Base-by-base conservation (phyloP, 2,329 filamentous ascomycete genomes). In the Leptosphaerulina australis region DNA sequence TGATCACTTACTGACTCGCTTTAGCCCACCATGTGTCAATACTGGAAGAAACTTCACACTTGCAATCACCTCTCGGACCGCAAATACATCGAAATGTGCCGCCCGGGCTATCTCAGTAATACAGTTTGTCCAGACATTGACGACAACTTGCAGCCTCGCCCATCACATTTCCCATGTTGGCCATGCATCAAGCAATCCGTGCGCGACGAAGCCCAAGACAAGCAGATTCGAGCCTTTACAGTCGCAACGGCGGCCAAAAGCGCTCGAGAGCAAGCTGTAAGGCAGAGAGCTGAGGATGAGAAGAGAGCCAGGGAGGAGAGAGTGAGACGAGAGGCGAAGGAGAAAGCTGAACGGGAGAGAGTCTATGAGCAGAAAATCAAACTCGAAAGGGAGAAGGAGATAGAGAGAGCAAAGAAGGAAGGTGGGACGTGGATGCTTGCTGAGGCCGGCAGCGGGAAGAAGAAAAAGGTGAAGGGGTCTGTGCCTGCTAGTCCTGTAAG, bases 1-100 rank as follows among this genome's bases (percentile, higher is more conserved):
- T n/a, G n/a, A n/a, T n/a, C n/a, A n/a, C n/a, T 14, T 25, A 29
- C 44, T 47, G 7, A 44, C 22, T 14, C 9, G 15, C 31, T 10
- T 18, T 21, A 33, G 43, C n/a, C 36, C 38, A 55, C 5, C 30
- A 66, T 66, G 63, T 66, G 63, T 43, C 47, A 45, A 17, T 65
- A 64, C 56, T 64, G 62, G 60, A 64, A 55, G 33, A 66, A 66
- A 25, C 30, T 43, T 6, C 60, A 65, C 40, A 63, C 59, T 3
- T 66, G 63, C 49, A 44, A 34, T 3, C 55, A 64, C 52, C 28
- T 39, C 39, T 56, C 51, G 1, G 60, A 60, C 37, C 57, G 62
- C 2, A 57, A 55, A 2, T 63, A 65, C 49, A 50, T 66, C 44
- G 59, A 63, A 26, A 56, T 62, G 60, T 66, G 63, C 50, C 56